A percentile compares a stretch with the other conserved stretches of the same genome.
Evolutionary conservation across 208 protist species (phyloP).

Genomic region (Crithidia mellificae): DNA sequence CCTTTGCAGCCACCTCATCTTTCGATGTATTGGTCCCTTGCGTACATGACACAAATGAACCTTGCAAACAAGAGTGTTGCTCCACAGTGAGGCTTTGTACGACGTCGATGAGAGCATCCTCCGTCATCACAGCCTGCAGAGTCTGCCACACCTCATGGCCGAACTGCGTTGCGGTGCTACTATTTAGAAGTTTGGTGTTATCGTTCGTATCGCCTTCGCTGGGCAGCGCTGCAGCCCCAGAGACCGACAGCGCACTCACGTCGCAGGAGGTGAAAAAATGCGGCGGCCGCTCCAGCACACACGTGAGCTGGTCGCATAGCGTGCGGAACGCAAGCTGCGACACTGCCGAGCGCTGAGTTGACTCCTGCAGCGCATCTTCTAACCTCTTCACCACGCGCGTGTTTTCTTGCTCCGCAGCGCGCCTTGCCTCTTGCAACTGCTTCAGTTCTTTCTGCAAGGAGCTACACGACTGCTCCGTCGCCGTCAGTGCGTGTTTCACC

Average conservation of each 20-base stretch:
- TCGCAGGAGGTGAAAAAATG: not conserved
- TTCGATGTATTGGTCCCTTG: no score
- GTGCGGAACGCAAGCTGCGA: conserved; percentile 24
- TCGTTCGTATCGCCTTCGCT: not conserved
- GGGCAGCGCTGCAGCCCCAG: not conserved
- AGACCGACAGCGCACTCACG: conserved; percentile 2
- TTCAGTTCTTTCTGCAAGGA: conserved; percentile 12
- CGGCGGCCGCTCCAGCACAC: not conserved
- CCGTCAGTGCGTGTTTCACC: not conserved
- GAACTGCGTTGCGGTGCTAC: not conserved
- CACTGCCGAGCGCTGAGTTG: conserved; percentile 22
- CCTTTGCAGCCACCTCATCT: no score
- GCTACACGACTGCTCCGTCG: not conserved
- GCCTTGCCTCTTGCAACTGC: not conserved
- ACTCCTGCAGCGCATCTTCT: conserved; percentile 1
- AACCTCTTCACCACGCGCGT: not conserved
- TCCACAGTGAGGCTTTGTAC: no score
- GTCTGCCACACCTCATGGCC: not conserved
- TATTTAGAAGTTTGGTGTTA: not conserved
- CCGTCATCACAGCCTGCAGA: not conserved
- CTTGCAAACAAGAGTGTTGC: no score
- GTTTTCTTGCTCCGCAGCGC: not conserved
- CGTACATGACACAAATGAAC: no score
- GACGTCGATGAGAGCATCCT: no score
- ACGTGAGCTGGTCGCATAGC: conserved; percentile 16